Evolutionary conservation across 352 stramenopile species (phyloP).

Genomic region (Globisporangium radiosum): DNA sequence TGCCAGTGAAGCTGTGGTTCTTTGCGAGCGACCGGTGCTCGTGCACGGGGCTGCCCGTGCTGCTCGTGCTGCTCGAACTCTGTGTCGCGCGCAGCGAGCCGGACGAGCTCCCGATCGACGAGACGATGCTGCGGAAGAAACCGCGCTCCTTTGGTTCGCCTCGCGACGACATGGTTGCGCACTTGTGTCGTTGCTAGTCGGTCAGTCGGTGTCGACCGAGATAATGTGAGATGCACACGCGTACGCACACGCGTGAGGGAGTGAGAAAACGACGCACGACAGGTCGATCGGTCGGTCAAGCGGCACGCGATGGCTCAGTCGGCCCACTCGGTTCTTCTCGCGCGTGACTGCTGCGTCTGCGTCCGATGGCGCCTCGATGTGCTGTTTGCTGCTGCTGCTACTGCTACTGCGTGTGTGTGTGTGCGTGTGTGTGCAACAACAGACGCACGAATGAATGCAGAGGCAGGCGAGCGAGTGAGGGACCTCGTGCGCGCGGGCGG

Average conservation of each 20-base stretch:
- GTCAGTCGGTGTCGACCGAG: too few relatives aligned
- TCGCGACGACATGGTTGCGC: conserved; percentile 24
- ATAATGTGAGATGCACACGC: not conserved
- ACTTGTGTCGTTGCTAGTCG: not conserved
- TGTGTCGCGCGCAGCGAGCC: conserved; percentile 18
- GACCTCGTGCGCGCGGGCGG: not conserved
- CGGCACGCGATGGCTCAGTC: not conserved
- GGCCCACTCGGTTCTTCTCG: not conserved
- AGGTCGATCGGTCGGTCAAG: conserved; percentile 1
- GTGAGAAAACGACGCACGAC: not conserved
- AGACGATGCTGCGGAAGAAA: conserved; percentile 62
- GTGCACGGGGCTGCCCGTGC: conserved; percentile 17
- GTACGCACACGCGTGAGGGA: not conserved
- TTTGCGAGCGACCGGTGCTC: conserved; percentile 29
- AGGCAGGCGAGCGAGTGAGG: not conserved
- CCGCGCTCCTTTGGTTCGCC: conserved; percentile 29
- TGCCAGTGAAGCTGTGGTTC: conserved; percentile 69
- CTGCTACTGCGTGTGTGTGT: too few relatives aligned
- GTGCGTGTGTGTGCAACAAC: not conserved
- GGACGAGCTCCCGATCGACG: conserved; percentile 47
- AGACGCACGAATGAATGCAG: not conserved
- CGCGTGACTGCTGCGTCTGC: not conserved
- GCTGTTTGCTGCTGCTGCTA: not conserved
- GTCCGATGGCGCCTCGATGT: not conserved
- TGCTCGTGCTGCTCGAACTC: conserved; percentile 25